Conservation (phyloP, 2,329 filamentous ascomycete species). For the Fusarium illudens region DNA sequence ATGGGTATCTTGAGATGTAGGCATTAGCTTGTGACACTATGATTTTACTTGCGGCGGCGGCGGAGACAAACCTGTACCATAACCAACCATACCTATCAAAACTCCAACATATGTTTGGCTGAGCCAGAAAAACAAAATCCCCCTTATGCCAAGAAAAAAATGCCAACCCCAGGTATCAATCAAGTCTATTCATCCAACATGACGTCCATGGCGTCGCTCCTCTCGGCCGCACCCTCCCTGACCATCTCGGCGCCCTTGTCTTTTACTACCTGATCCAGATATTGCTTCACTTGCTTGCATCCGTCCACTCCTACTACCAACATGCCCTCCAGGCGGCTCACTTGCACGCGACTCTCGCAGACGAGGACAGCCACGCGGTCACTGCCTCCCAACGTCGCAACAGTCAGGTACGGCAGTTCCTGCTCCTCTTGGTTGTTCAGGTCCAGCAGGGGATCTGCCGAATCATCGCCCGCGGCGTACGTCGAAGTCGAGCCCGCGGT, state of each 20-base stretch:
- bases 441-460: slow-evolving; percentile 80
- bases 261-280: slow-evolving; percentile 82
- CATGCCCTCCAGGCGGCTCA: slow-evolving; percentile 86
- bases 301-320: slow-evolving; percentile 91
- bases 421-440: slow-evolving; percentile 82
- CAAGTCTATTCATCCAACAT: slow-evolving; percentile 56
- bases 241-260: slow-evolving; percentile 73
- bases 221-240: slow-evolving; percentile 61
- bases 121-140: slow-evolving; percentile 3
- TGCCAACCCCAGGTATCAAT: slow-evolving; percentile 16
- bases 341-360: slow-evolving; percentile 89
- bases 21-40: slow-evolving; percentile 37
- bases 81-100: slow-evolving; percentile 24
- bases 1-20: slow-evolving; percentile 14
- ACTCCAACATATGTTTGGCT: slow-evolving; percentile 29
- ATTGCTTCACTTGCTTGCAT: slow-evolving; percentile 83
- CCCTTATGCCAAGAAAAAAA: not conserved
- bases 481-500: slow-evolving; percentile 83
- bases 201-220: slow-evolving; percentile 59
- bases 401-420: slow-evolving; percentile 87
- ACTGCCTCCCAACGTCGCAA: slow-evolving; percentile 78
- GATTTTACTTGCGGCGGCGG: slow-evolving; percentile 7
- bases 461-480: slow-evolving; percentile 70
- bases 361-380: slow-evolving; percentile 82
- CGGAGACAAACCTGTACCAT: slow-evolving; percentile 34